Base-by-base conservation (phyloP, 176 grass and related monocot genomes). In the Paspalum notatum region DNA sequence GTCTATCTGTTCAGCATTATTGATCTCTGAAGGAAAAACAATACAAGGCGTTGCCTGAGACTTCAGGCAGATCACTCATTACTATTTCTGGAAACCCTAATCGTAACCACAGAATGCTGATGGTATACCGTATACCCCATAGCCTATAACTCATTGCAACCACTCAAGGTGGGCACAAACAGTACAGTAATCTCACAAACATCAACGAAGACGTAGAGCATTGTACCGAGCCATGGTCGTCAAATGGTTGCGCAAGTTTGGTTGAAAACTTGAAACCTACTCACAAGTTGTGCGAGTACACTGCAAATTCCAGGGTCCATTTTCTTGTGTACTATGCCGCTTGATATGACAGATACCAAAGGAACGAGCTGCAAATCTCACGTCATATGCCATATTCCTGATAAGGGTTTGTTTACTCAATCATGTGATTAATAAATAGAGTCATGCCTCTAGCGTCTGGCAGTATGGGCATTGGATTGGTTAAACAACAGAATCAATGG, bases 391-490 rank as follows among this genome's bases (percentile, higher is more conserved):
- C 10, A 40, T 26, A 38, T 75, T 68, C 25, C 13, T 27, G 27
- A 57, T 55, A 77, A 40, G 18, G 52, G 7, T 24, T 83, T 87
- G 56, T 71, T 77, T 64, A 71, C 16, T n/a, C 15, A 77, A 77
- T 82, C 72, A 77, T 27, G 17, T 61, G 46, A 71, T 57, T 76
- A 57, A 43, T 57, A 44, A 17, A 89, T 44, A 85, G 12, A 72
- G 47, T 12, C 50, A 6, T 65, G n/a, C 71, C 22, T 22, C 9
- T 80, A 48, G 22, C 77, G n/a, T 20, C 65, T 77, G 62, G 37
- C n/a, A 76, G 40, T 60, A 85, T 85, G 77, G 62, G 41, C 71
- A 63, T 57, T 81, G 26, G 82, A 81, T 71, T 85, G 41, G 48
- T 85, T 71, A 50, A 79, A 81, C 44, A 82, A 87, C 77, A 48